Base-by-base conservation (phyloP, 306 rosid species). In the apple (Malus domestica) region DNA sequence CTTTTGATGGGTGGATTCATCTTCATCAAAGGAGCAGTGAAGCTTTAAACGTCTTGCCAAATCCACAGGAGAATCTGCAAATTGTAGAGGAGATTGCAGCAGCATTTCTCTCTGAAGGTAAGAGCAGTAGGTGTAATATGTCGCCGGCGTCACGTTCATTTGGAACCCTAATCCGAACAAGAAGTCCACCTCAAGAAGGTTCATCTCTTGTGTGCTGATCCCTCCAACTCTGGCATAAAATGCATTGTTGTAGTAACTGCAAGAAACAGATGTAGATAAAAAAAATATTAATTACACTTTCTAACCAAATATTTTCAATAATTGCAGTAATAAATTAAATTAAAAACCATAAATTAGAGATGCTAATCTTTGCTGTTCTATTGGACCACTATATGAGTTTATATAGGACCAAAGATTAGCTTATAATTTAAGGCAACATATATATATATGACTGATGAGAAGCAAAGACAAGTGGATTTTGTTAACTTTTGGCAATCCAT, bases 161-260 rank as follows among this genome's bases (percentile, higher is more conserved):
- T 85, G 78, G 54, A 93, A 93, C 18, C 97, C 87, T 80, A 93
- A 87, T 19, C 98, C 97, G 82, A 93, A 93, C 73, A 93, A 67
- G 76, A 93, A 91, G 51, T 93, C 98, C 82, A 93, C 75, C 69
- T 93, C 97, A 55, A 93, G 96, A 73, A 84, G 82, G 76, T 93
- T 93, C 93, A 93, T 91, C 82, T 93, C 98, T 54, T 82, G 60
- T 23, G 92, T 91, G 76, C 92, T 89, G 67, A 93, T 93, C 77
- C 98, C 97, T 79, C 98, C 98, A 73, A 93, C 96, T 86, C 90
- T 93, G 25, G 93, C 98, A 86, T 87, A 93, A 88, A 87, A 93
- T 3, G 98, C 98, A 87, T 93, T 93, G 84, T 91, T 93, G 87
- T 93, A 93, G 83, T 82, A 91, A 78, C 98, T 93, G 78, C 4